Evolutionary conservation across 2,329 filamentous ascomycete genomes (phyloP), one percentile per base, ranked within the genome.

Genomic region (Fusarium longipes): DNA sequence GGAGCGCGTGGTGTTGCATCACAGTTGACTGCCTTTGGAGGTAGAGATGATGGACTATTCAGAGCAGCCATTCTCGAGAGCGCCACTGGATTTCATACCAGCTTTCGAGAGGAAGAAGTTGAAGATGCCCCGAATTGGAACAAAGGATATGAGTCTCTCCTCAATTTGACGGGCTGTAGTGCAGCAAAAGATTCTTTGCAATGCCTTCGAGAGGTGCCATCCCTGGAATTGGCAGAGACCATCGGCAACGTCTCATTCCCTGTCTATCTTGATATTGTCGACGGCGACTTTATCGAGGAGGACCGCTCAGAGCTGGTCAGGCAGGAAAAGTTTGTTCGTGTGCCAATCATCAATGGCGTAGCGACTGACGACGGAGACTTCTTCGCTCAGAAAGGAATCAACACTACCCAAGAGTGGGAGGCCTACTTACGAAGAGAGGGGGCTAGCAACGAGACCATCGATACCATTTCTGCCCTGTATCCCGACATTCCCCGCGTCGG

Each of bases 11-110:
- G 65, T 22, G 17, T 68, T 8, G 52, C 61, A 6, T 68, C 66
- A 2, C 66, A 68, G 7, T 18, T 68, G 12, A 68, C 65, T 6
- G 66, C 65, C 3, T 68, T 58, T 4, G 53, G 27, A 1, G 65
- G 66, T 0, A 20, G 49, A 25, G 42, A 68, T 6, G 65, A 68
- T 22, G 43, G 45, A 0, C 18, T 68, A 0, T 68, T 68, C n/a
- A 58, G 65, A 36, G 66, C 65, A 0, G 66, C 66, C 30, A 68
- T 68, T 2, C 59, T 68, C 0, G 59, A 68, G 7, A 68, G 65
- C 8, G 65, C 36, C 1, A 68, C 65, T 14, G 64, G 65, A 1
- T 68, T 65, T 1, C 64, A 60, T 4, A 68, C 65, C 3, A 27
- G 18, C 3, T 65, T 68, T 30, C 39, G 54, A 5, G 64, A 65